Evolutionary conservation across 805 yeast genomes (phyloP), one percentile per base, ranked within the genome.

Genomic region (Torulaspora franciscae): DNA sequence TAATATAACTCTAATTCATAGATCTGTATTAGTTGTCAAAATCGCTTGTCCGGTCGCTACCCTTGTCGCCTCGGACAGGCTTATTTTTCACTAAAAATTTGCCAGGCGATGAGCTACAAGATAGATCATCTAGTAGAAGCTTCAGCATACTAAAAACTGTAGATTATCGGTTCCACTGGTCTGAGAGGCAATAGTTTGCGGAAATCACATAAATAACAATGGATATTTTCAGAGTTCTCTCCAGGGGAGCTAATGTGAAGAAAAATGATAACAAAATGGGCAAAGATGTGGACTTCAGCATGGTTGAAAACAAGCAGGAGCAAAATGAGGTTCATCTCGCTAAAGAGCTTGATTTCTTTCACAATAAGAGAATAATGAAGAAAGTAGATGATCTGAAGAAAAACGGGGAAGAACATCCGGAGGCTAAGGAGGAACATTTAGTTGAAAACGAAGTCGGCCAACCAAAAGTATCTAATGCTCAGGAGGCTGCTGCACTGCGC

Each of bases 161-260:
- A 33, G 14, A 19, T 3, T 32, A 10, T 5, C 11, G 8, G 2
- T 7, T 27, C 8, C 11, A 15, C 17, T 30, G 7, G 19, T 15
- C 14, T 9, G 15, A 30, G 33, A 30, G 5, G 22, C 11, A 15
- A 9, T 30, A 4, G 19, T 15, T 30, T 9, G 15, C 14, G 19
- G 15, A 27, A 27, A n/a, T 27, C 11, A 6, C 1, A 32, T 32
- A 13, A n/a, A 7, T 29, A 30, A 53, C 28, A 24, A 89, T 89
- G 96, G 99, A 91, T 69, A 83, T 91, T 48, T 93, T 91, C 64
- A 74, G 86, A 57, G 81, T 93, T 2, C 74, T 91, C 29, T 73
- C 89, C 0, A 72, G 97, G 59, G 98, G 98, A 17, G 95, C 97
- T 0, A 74, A 81, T 9, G 69, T 91, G 41, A 81, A 80, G 60